Evolutionary conservation across 257 asterid species (phyloP), one percentile per base, ranked within the genome.

Genomic region (Thymus mandschuricus): DNA sequence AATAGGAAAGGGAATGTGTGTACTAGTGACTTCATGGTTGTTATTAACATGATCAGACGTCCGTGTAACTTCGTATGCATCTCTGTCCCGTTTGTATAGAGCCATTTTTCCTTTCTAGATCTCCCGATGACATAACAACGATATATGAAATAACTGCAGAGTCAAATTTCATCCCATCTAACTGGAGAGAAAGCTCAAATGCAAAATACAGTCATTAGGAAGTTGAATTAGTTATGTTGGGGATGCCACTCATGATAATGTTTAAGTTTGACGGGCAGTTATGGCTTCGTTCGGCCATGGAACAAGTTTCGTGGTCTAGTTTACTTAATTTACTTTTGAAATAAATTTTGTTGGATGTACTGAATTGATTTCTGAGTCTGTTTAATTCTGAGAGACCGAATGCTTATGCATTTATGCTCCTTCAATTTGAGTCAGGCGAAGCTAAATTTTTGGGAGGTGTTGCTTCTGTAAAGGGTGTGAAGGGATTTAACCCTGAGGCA

Each of bases 391-490:
- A 35, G 41, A 40, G 56, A 21, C 21, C 70, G 73, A 65, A 43
- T 3, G 41, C 41, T 1, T 44, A 44, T 44, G 0, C 0, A 44
- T 44, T 3, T 71, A n/a, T 75, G 8, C 31, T 68, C 48, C 70
- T 45, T 79, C 9, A 9, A 76, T 63, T 61, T 74, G 77, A 51
- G 72, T 69, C 78, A 94, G 99, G 99, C 13, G 98, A 94, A 84
- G 97, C 96, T 71, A 88, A 91, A 12, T 91, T 94, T 80, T 80
- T 94, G 73, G 99, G 98, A 72, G 99, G 98, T 72, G 99, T 94
- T 77, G 99, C 99, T 79, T 79, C 88, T 54, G 89, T 84, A 38
- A 94, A 94, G 84, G 89, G 93, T 74, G 95, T 94, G 76, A 75
- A 88, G 69, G 98, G 88, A 78, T 94, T 94, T 80, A 54, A 83